A percentile compares a stretch with the other conserved stretches of the same genome.
phyloP scores from a whole-genome alignment of 2,329 filamentous ascomycete species.

The Aotearoamyces nothofagi region DNA sequence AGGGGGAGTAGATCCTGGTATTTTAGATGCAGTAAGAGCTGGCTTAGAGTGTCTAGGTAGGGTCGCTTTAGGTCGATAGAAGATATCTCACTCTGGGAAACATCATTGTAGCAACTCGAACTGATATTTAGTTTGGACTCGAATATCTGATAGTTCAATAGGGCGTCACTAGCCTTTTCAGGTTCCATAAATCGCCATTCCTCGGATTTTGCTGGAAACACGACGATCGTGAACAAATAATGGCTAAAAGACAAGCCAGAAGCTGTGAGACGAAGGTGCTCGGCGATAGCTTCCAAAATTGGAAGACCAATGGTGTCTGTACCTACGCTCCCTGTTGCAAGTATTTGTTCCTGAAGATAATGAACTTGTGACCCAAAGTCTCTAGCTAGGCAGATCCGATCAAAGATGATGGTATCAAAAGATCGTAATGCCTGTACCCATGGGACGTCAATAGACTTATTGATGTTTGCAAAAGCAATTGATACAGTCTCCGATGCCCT shows the following conservation, averaged over 20 bases:
- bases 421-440: neutral
- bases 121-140: conserved; percentile 4
- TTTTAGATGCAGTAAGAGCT: conserved; percentile 10
- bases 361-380: neutral
- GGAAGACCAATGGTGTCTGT: neutral
- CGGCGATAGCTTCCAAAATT: conserved; percentile 7
- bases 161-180: neutral
- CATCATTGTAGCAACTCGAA: neutral
- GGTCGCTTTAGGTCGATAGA: neutral
- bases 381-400: neutral
- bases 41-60: conserved; percentile 4
- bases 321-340: neutral
- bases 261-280: conserved; percentile 9
- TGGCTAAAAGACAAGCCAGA: conserved; percentile 10
- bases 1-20: conserved; percentile 8
- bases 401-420: neutral
- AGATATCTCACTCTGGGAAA: neutral
- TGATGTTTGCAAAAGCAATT: neutral
- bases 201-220: conserved; percentile 12
- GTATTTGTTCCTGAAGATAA: neutral
- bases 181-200: conserved; percentile 16
- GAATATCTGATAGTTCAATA: conserved; percentile 14
- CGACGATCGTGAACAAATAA: conserved; percentile 9
- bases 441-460: neutral
- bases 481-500: neutral